Evolutionary conservation across 2,329 filamentous ascomycete genomes (phyloP).

Genomic region (Monosporascus sp.): DNA sequence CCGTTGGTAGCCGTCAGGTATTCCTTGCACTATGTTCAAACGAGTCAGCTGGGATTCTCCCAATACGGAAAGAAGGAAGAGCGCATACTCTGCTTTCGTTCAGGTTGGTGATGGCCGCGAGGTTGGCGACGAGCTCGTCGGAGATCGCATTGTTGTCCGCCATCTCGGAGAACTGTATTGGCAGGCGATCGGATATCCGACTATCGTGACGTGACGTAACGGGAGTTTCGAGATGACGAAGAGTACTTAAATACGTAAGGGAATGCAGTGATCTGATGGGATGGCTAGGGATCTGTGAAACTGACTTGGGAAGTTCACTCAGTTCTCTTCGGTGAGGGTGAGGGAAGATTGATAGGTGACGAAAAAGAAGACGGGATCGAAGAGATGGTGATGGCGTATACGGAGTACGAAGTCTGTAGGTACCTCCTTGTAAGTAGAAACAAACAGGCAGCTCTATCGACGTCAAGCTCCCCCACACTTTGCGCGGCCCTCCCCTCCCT

Average conservation of each 20-base stretch:
- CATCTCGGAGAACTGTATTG: not conserved
- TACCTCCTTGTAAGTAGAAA: not conserved
- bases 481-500: no score
- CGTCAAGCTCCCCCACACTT: not conserved
- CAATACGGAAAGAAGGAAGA: not conserved
- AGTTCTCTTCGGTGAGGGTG: not conserved
- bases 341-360: not conserved
- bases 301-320: not conserved
- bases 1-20: constrained; percentile 62
- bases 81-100: not conserved
- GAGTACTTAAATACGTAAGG: not conserved
- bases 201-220: no score
- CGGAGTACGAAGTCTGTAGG: not conserved
- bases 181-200: not conserved
- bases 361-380: not conserved
- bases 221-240: not conserved
- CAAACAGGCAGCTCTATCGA: not conserved
- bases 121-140: constrained; percentile 16
- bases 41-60: constrained; percentile 4
- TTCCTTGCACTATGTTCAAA: constrained; percentile 43
- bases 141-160: not conserved
- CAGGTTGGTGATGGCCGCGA: constrained; percentile 29
- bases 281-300: not conserved
- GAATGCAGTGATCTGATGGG: not conserved
- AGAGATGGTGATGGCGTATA: not conserved